These are phyloP conservation scores for Aspergillus vadensis DNA, from an alignment of 2,329 filamentous ascomycete genomes.

Conservation along the genomic window DNA sequence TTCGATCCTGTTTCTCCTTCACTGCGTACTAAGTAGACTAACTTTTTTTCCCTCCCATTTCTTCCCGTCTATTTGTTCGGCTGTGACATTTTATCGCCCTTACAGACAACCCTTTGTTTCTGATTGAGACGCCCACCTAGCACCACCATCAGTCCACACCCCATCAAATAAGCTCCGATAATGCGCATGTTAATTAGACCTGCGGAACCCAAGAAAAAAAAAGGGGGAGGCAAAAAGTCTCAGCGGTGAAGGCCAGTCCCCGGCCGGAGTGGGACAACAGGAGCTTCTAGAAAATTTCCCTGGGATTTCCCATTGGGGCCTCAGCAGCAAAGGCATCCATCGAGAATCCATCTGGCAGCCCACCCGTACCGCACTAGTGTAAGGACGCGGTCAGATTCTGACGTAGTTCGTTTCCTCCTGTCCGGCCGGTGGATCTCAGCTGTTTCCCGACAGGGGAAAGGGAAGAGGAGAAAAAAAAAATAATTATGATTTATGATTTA, in stretches of 20 bases:
- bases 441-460: conserved; percentile 22
- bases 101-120: conserved; percentile 4
- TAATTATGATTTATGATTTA: conserved; percentile 11
- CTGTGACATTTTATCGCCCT: background rate
- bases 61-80: background rate
- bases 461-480: no score
- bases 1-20: background rate
- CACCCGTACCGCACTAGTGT: conserved; percentile 18
- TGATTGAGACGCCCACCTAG: background rate
- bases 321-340: background rate
- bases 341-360: conserved; percentile 17
- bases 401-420: conserved; percentile 24
- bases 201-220: conserved; percentile 11
- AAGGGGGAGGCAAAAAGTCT: conserved; percentile 20
- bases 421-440: conserved; percentile 23
- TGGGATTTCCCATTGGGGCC: conserved; percentile 27
- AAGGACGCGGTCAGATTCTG: conserved; percentile 17
- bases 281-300: conserved; percentile 31
- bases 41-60: background rate
- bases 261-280: conserved; percentile 4
- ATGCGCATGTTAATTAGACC: conserved; percentile 5
- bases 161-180: conserved; percentile 1
- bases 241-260: conserved; percentile 14
- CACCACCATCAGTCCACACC: background rate
- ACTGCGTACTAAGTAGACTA: background rate